Percentiles rank a stretch among this genome's conserved stretches.
Conservation (phyloP, 805 yeast genomes). For the Kluyveromyces lactis region DNA sequence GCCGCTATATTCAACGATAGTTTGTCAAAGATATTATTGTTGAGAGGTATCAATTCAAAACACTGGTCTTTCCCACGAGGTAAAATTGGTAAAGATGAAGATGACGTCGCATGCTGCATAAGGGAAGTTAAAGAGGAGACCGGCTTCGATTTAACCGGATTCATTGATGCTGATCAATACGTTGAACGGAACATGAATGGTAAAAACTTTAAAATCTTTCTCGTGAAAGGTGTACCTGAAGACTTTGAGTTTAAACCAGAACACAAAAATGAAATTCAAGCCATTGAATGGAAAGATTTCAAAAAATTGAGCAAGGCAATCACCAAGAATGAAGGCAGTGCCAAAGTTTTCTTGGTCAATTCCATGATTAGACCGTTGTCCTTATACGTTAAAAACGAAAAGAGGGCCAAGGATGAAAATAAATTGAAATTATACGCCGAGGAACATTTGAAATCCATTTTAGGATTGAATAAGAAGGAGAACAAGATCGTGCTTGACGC, state of each 20-base stretch:
- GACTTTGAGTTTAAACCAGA: conserved; percentile 66
- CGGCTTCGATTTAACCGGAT: conserved; percentile 72
- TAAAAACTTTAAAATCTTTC: conserved; percentile 76
- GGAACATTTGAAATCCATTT: conserved; percentile 49
- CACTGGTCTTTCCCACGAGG: conserved; percentile 97
- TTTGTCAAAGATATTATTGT: conserved; percentile 64
- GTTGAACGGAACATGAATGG: conserved; percentile 76
- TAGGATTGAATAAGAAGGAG: conserved; percentile 44
- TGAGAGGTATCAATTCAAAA: conserved; percentile 74
- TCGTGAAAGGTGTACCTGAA: conserved; percentile 72
- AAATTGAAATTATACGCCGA: conserved; percentile 59
- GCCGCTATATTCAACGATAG: conserved; percentile 75
- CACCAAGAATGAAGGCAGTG: conserved; percentile 23
- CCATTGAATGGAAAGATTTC: conserved; percentile 71
- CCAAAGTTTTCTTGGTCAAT: conserved; percentile 31
- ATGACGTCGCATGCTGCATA: conserved; percentile 80
- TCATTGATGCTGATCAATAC: conserved; percentile 59
- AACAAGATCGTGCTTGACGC: conserved; percentile 40
- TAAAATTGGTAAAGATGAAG: conserved; percentile 87
- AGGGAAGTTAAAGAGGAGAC: conserved; percentile 93
- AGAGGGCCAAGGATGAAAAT: conserved; percentile 42
- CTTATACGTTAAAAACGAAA: conserved; percentile 49
- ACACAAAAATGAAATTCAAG: conserved; percentile 81
- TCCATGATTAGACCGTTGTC: conserved; percentile 36
- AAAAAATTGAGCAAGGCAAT: conserved; percentile 33